phyloP scores from a whole-genome alignment of 345 rosid species.

The Abelmoschus esculentus region DNA sequence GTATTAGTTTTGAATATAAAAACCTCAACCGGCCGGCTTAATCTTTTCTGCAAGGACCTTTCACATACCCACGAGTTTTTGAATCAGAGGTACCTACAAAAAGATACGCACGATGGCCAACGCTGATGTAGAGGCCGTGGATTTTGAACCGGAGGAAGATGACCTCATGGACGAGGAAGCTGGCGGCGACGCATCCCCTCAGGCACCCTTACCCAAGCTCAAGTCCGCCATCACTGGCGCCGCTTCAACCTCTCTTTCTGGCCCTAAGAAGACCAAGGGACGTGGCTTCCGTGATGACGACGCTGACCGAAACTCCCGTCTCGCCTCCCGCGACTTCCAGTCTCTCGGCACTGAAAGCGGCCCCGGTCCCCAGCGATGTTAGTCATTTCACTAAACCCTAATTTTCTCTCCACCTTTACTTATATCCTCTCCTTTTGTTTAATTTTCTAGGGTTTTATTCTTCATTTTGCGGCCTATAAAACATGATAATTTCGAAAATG shows the following conservation, averaged over 20 bases:
- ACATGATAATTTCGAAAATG: not conserved
- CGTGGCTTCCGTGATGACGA: slow-evolving; percentile 1
- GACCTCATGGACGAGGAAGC: slow-evolving; percentile 2
- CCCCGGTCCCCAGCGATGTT: slow-evolving; percentile 87
- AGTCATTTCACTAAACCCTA: slow-evolving; percentile 16
- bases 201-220: not conserved
- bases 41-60: too few species aligned
- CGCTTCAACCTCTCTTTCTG: not conserved
- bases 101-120: not conserved
- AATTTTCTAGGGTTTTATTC: not conserved
- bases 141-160: slow-evolving; percentile 3
- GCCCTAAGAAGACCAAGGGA: not conserved
- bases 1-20: too few species aligned
- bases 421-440: not conserved
- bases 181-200: not conserved
- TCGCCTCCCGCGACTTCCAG: not conserved
- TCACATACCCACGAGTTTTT: not conserved
- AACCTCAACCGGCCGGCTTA: too few species aligned
- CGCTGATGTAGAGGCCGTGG: not conserved
- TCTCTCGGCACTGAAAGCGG: slow-evolving; percentile 46
- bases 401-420: not conserved
- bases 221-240: slow-evolving; percentile 2
- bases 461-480: not conserved
- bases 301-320: not conserved
- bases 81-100: not conserved